These are phyloP conservation scores for Pestalotiopsis sp. DNA, from an alignment of 2,329 filamentous ascomycete species.

Conservation along the genomic window DNA sequence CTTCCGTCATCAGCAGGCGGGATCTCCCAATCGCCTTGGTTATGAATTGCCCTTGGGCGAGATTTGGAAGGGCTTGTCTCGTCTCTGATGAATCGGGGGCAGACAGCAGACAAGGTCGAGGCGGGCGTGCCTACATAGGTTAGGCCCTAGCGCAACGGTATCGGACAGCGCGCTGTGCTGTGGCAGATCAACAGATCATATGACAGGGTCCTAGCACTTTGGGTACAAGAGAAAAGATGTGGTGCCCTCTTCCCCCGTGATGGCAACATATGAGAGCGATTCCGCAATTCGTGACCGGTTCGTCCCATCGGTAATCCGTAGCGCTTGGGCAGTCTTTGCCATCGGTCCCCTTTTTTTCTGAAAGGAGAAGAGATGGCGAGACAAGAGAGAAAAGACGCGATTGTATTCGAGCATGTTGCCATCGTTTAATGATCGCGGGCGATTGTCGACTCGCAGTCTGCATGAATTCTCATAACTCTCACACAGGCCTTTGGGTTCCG, in stretches of 20 bases:
- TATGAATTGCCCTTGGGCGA: not conserved
- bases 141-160: conserved; percentile 6
- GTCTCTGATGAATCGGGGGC: no score
- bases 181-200: not conserved
- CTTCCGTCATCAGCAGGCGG: not conserved
- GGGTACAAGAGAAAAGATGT: not conserved
- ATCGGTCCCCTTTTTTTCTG: not conserved
- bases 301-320: no score
- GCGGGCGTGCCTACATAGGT: not conserved
- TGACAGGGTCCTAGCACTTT: conserved; percentile 7
- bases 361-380: not conserved
- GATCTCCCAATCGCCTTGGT: not conserved
- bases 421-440: not conserved
- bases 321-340: not conserved
- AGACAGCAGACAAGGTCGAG: not conserved
- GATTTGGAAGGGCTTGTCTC: not conserved
- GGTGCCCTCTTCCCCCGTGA: not conserved
- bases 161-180: not conserved
- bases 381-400: not conserved
- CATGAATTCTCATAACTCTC: not conserved
- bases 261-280: not conserved
- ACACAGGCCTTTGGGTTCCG: not conserved
- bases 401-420: not conserved
- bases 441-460: not conserved
- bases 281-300: not conserved